Conservation (phyloP, 169 alveolate species). For the Plasmodium knowlesi region DNA sequence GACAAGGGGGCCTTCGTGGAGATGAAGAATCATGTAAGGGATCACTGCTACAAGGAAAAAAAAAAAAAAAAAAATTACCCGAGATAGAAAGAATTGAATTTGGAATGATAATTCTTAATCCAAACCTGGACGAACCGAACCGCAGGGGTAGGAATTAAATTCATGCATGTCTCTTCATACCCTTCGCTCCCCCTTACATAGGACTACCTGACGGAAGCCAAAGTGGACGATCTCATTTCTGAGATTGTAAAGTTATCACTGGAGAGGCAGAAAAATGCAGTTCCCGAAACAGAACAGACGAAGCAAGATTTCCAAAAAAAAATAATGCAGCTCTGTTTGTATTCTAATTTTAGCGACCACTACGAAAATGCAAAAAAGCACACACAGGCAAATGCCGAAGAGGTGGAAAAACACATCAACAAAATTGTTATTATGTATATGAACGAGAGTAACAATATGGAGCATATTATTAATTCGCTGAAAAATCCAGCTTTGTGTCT, state of each 20-base stretch:
- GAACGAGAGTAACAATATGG: slow-evolving; percentile 26
- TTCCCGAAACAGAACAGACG: background rate
- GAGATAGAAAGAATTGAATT: too few species aligned
- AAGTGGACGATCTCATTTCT: background rate
- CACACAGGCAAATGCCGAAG: slow-evolving; percentile 22
- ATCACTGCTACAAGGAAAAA: background rate
- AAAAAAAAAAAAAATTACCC: background rate
- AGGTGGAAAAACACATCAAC: slow-evolving; percentile 21
- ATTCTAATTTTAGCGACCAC: slow-evolving; percentile 34
- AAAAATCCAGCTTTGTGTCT: slow-evolving; percentile 61
- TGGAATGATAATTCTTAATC: background rate
- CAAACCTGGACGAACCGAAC: background rate
- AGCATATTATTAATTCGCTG: slow-evolving; percentile 23
- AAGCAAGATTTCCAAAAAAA: slow-evolving; percentile 22
- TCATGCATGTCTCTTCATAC: background rate
- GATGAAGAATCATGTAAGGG: slow-evolving; percentile 24
- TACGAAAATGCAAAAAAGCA: slow-evolving; percentile 60
- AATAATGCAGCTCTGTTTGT: slow-evolving; percentile 41
- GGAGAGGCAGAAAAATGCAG: background rate
- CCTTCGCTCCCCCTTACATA: background rate
- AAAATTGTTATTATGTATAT: slow-evolving; percentile 24
- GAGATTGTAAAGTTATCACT: slow-evolving; percentile 14
- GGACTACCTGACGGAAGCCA: slow-evolving; percentile 23
- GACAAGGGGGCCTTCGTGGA: slow-evolving; percentile 33
- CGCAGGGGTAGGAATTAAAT: too few species aligned